Evolutionary conservation across 2,329 filamentous ascomycete species (phyloP).

Genomic region (Chlorencoelia australis): DNA sequence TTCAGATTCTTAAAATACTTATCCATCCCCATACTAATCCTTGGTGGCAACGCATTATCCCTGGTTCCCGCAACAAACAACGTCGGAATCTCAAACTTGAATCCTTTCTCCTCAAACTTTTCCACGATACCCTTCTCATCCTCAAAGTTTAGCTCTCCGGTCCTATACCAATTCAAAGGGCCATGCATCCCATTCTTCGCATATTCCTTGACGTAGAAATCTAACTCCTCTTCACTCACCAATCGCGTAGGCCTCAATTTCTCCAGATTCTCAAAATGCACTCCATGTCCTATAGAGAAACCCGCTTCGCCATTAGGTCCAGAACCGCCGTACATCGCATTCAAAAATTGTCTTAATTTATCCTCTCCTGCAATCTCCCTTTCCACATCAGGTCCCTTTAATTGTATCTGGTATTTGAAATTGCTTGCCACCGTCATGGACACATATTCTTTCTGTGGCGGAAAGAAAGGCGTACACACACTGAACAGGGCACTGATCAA

Average conservation of each 20-base stretch:
- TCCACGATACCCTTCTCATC: conserved; percentile 58
- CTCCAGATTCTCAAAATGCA: conserved; percentile 53
- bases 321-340: conserved; percentile 57
- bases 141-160: conserved; percentile 58
- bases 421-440: conserved; percentile 49
- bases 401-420: conserved; percentile 77
- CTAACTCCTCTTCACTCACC: conserved; percentile 58
- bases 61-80: conserved; percentile 65
- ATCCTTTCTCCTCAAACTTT: conserved; percentile 47
- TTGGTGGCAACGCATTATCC: conserved; percentile 63
- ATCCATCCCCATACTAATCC: conserved; percentile 64
- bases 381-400: conserved; percentile 60
- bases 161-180: conserved; percentile 84
- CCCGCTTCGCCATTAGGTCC: conserved; percentile 43
- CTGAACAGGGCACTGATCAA: conserved; percentile 67
- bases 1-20: conserved; percentile 51
- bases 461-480: conserved; percentile 66
- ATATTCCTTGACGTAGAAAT: conserved; percentile 69
- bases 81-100: conserved; percentile 48
- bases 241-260: conserved; percentile 46
- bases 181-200: conserved; percentile 63
- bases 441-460: conserved; percentile 42
- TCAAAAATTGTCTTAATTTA: conserved; percentile 60
- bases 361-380: conserved; percentile 43
- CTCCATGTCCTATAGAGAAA: conserved; percentile 51